Evolutionary conservation across 352 stramenopile genomes (phyloP).

Genomic region (Globisporangium orthogonon): DNA sequence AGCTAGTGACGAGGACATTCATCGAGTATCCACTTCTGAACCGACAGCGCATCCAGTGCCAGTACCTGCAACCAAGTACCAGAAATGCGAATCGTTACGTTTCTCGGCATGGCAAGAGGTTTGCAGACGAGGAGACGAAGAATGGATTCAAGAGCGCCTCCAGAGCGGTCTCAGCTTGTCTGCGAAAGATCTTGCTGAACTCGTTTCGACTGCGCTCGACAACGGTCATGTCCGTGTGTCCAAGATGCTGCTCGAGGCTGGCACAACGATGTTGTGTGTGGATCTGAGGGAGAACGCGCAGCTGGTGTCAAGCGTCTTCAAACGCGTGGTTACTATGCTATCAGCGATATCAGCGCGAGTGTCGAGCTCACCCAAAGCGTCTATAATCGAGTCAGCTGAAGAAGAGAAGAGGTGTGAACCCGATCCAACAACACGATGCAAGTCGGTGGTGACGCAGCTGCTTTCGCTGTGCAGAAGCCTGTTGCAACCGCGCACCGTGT

Average conservation of each 20-base stretch:
- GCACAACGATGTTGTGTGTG: neutral
- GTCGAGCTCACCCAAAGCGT: too few relatives aligned
- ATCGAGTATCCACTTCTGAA: too few relatives aligned
- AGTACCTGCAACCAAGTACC: too few relatives aligned
- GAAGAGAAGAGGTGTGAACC: neutral
- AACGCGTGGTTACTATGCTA: neutral
- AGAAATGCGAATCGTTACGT: too few relatives aligned
- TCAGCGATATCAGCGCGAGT: neutral
- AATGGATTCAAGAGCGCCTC: too few relatives aligned
- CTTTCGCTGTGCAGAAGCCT: neutral
- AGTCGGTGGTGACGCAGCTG: neutral
- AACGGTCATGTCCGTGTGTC: neutral
- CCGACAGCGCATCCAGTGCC: too few relatives aligned
- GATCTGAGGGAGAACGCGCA: slow-evolving; percentile 1
- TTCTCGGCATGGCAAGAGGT: too few relatives aligned
- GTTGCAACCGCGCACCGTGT: neutral
- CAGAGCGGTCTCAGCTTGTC: too few relatives aligned
- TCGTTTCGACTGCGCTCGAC: neutral
- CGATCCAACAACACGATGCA: neutral
- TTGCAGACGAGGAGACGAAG: too few relatives aligned
- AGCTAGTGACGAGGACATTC: too few relatives aligned
- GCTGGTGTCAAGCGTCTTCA: neutral
- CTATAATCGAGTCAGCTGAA: neutral
- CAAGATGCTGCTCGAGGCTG: neutral
- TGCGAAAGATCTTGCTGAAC: too few relatives aligned